Evolutionary conservation across 805 yeast species (phyloP).

Genomic region (Ogataea siamensis): DNA sequence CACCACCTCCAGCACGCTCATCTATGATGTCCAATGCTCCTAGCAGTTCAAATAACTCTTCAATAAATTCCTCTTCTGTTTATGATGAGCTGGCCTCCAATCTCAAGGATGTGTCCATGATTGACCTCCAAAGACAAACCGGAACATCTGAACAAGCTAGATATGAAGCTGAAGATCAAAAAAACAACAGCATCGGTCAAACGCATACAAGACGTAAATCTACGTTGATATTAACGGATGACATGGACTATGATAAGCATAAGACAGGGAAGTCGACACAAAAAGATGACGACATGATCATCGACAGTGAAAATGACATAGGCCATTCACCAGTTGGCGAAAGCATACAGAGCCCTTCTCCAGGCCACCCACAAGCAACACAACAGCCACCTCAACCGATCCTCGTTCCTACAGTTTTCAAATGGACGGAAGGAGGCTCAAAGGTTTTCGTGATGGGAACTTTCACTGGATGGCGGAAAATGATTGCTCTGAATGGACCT

Average conservation of each 20-base stretch:
- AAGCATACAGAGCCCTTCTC: constrained; percentile 7
- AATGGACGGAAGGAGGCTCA: constrained; percentile 96
- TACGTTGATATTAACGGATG: constrained; percentile 69
- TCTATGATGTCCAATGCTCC: constrained; percentile 9
- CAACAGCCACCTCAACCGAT: constrained; percentile 25
- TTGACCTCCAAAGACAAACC: constrained; percentile 29
- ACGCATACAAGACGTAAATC: constrained; percentile 53
- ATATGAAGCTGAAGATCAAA: too few relatives aligned
- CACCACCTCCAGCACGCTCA: constrained; percentile 1
- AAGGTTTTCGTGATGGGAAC: constrained; percentile 96
- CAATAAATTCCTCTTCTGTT: constrained; percentile 11
- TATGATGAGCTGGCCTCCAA: constrained; percentile 14
- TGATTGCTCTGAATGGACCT: constrained; percentile 75
- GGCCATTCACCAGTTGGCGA: constrained; percentile 21
- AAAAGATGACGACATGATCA: constrained; percentile 31
- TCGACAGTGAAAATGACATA: constrained; percentile 30
- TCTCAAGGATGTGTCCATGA: constrained; percentile 37
- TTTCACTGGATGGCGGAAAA: constrained; percentile 96
- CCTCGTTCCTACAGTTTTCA: constrained; percentile 59
- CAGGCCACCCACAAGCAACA: constrained; percentile 16
- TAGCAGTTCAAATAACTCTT: constrained; percentile 9
- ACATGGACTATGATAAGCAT: constrained; percentile 53
- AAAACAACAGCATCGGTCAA: too few relatives aligned
- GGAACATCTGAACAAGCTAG: neutral
- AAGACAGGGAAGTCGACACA: constrained; percentile 37